Percentiles rank a stretch among this genome's conserved stretches.
phyloP scores from a whole-genome alignment of 257 asterid species.

The Solanum pinnatisectum region DNA sequence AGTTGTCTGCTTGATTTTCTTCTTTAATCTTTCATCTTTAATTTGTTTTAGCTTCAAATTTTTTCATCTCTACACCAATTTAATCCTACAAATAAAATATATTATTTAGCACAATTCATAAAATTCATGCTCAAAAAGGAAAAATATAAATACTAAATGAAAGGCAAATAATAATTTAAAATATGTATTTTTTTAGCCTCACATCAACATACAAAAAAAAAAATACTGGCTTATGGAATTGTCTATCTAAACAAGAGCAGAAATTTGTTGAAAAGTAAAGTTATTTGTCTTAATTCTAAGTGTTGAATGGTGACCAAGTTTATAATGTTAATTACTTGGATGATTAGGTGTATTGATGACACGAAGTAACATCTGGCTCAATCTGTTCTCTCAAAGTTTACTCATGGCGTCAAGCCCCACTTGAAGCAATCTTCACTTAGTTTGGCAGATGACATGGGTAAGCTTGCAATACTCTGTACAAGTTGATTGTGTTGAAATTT shows the following conservation, averaged over 20 bases:
- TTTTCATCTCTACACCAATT: no score
- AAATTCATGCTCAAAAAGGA: no score
- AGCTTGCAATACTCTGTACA: slow-evolving; percentile 4
- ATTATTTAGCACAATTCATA: no score
- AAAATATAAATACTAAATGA: no score
- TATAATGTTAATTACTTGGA: neutral
- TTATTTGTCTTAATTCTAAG: neutral
- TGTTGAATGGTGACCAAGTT: neutral
- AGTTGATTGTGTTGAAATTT: neutral
- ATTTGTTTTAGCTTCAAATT: no score
- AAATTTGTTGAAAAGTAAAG: slow-evolving; percentile 49
- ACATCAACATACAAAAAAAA: no score
- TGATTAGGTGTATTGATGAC: slow-evolving; percentile 50
- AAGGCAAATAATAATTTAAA: no score
- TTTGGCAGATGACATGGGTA: slow-evolving; percentile 92
- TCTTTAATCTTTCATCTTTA: no score
- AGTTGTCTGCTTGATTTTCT: no score
- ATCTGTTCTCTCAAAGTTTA: slow-evolving; percentile 66
- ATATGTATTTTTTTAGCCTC: no score
- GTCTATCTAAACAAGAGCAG: slow-evolving; percentile 64
- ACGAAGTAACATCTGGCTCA: slow-evolving; percentile 55
- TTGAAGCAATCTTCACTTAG: slow-evolving; percentile 76
- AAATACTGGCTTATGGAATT: slow-evolving; percentile 35
- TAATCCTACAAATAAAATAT: no score
- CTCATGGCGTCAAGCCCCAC: slow-evolving; percentile 61